Conservation (phyloP, 768 basidiomycete genomes). For the Kwoniella sp. region DNA sequence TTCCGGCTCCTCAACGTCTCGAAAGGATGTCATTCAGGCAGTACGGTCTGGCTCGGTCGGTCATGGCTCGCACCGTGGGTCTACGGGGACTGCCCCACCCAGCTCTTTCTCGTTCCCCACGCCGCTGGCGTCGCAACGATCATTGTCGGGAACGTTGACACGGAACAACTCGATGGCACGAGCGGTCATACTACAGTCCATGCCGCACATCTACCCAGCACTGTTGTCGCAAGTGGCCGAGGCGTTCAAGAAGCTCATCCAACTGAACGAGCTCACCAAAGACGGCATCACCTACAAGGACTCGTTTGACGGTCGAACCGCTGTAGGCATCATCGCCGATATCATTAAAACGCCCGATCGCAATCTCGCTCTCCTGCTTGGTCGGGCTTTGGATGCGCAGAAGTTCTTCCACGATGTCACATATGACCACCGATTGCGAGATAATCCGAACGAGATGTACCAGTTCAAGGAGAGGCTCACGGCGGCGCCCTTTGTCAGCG, state of each 20-base stretch:
- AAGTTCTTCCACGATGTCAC: conserved; percentile 99
- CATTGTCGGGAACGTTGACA: conserved; percentile 27
- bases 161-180: conserved; percentile 39
- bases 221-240: conserved; percentile 89
- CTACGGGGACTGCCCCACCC: conserved; percentile 18
- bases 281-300: conserved; percentile 95
- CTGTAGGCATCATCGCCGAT: conserved; percentile 93
- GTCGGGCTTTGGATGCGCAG: conserved; percentile 90
- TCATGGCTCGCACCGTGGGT: conserved; percentile 15
- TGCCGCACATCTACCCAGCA: conserved; percentile 88
- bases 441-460: conserved; percentile 82
- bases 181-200: conserved; percentile 55
- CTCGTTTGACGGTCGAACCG: conserved; percentile 93
- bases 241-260: conserved; percentile 79
- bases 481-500: conserved; percentile 73
- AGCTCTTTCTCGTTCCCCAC: conserved; percentile 32
- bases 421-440: conserved; percentile 91
- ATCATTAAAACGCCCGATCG: conserved; percentile 98
- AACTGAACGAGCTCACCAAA: conserved; percentile 73
- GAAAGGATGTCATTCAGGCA: conserved; percentile 31
- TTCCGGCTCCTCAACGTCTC: conserved; percentile 33
- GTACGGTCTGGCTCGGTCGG: conserved; percentile 42
- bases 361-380: conserved; percentile 89
- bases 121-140: conserved; percentile 36
- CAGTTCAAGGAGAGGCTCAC: conserved; percentile 76